phyloP scores from a whole-genome alignment of 1,284 basidiomycete genomes.

The Golubevia pallescens region DNA sequence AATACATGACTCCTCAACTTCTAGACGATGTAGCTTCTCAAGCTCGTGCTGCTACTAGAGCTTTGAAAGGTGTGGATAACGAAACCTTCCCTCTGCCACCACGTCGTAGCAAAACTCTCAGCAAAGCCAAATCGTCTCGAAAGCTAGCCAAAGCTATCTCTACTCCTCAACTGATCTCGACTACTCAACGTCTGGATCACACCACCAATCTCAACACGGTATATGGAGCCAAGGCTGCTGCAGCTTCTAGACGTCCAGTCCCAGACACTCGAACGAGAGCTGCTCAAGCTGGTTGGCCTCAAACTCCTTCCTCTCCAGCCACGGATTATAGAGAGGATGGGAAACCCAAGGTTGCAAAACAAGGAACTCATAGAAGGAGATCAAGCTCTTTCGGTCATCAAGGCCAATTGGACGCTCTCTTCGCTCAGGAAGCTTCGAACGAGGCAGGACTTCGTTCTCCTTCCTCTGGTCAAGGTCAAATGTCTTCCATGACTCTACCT shows the following conservation, averaged over 20 bases:
- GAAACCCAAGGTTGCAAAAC: not conserved
- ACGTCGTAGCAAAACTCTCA: conserved; percentile 33
- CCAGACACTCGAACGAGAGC: not conserved
- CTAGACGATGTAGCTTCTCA: conserved; percentile 47
- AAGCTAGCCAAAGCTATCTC: conserved; percentile 46
- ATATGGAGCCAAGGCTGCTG: conserved; percentile 1
- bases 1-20: conserved; percentile 12
- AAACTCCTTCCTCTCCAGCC: not conserved
- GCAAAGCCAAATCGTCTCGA: conserved; percentile 29
- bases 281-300: not conserved
- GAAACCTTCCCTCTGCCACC: conserved; percentile 16
- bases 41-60: conserved; percentile 39
- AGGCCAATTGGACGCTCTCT: conserved; percentile 10
- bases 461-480: not conserved
- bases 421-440: not conserved
- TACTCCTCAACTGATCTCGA: conserved; percentile 43
- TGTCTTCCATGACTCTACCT: not conserved
- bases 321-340: not conserved
- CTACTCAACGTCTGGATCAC: conserved; percentile 41
- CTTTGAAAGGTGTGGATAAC: conserved; percentile 40
- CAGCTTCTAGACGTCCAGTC: not conserved
- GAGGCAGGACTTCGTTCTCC: not conserved
- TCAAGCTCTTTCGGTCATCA: conserved; percentile 48
- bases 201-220: conserved; percentile 19
- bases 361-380: conserved; percentile 19